Percentiles rank a stretch among this genome's conserved stretches.
phyloP scores from a whole-genome alignment of 345 rosid species.

The Barbarea vulgaris region DNA sequence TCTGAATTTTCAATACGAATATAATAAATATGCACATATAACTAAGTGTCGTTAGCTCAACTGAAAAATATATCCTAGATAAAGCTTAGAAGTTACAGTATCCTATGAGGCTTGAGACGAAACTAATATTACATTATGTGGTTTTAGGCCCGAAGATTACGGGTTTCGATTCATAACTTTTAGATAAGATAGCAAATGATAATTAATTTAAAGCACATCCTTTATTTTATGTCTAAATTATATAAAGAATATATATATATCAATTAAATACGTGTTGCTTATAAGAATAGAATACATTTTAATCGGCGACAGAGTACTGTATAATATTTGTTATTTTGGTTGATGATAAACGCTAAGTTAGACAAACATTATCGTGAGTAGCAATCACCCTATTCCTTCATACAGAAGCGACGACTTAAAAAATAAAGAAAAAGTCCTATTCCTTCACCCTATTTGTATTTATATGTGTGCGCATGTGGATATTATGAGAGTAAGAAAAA shows the following conservation, averaged over 20 bases:
- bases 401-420: not conserved
- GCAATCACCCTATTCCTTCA: not conserved
- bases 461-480: not conserved
- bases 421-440: too few relatives aligned
- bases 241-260: not conserved
- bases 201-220: not conserved
- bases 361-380: constrained; percentile 1
- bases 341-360: not conserved
- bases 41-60: too few relatives aligned
- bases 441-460: too few relatives aligned
- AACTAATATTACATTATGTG: too few relatives aligned
- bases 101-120: too few relatives aligned
- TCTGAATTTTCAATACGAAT: too few relatives aligned
- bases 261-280: not conserved
- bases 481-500: not conserved
- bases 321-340: not conserved
- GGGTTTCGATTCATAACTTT: too few relatives aligned
- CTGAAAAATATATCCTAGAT: too few relatives aligned
- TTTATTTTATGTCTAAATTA: not conserved
- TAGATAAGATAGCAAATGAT: too few relatives aligned
- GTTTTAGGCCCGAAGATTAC: too few relatives aligned
- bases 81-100: too few relatives aligned
- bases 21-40: too few relatives aligned
- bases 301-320: not conserved
- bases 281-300: not conserved